Evolutionary conservation across 768 basidiomycete species (phyloP), one percentile per base, ranked within the genome.

Genomic region (Pisolithus orientalis): DNA sequence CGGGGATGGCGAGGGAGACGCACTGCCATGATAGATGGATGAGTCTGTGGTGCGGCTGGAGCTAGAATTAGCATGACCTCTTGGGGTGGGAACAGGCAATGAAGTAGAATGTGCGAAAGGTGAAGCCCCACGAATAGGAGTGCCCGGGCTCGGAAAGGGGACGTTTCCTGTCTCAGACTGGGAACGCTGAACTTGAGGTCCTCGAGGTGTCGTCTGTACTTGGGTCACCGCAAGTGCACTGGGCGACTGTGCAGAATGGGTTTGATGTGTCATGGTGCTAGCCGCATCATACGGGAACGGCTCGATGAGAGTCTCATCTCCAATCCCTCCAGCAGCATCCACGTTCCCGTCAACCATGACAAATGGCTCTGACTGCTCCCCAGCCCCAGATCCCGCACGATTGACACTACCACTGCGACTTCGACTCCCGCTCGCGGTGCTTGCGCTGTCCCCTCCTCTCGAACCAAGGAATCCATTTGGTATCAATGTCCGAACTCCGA

Each of bases 51-150:
- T 17, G 28, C 10, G 44, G 44, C n/a, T 31, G 16, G 44, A 31
- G n/a, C 13, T 28, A 29, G 44, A 45, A n/a, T 27, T 45, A 0
- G 63, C 42, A 34, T 50, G 38, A 40, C 46, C 50, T 16, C 39
- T 50, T 8, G 58, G 52, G 13, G 59, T 29, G 14, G 59, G 53
- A 42, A 53, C 44, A 3, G 66, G 59, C 5, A 65, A 55, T 0
- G 65, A 59, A 17, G 38, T 16, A 9, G 67, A 65, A 16, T 65
- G 55, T 9, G 54, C 46, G 7, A 69, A 57, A 1, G 65, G 65
- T 9, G 67, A 62, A 27, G 63, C 55, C 29, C 52, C 55, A 49
- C 47, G 56, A 5, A 51, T 27, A 6, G 54, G 39, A 24, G 58
- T 51, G 2, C 25, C 25, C 28, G 6, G 44, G 16, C 7, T 34